Conservation (phyloP, 495 filamentous ascomycete genomes). For the Neurospora sp. region DNA sequence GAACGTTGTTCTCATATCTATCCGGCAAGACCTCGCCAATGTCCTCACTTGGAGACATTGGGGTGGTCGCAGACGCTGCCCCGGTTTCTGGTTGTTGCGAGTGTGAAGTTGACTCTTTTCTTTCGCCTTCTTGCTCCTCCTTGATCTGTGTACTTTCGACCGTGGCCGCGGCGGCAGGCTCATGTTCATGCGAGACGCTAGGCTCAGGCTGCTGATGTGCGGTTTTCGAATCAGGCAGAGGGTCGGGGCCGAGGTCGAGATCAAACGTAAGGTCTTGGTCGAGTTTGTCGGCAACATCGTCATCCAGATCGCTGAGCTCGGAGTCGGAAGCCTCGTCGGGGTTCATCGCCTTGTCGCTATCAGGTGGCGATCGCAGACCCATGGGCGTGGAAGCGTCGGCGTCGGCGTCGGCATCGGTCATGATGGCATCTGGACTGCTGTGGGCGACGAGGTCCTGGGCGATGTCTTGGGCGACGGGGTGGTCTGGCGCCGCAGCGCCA, state of each 20-base stretch:
- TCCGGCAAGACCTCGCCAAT: constrained; percentile 69
- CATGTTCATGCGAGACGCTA: not conserved
- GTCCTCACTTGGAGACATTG: constrained; percentile 33
- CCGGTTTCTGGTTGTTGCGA: not conserved
- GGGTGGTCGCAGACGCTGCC: not conserved
- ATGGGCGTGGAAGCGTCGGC: constrained; percentile 21
- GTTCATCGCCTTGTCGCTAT: constrained; percentile 41
- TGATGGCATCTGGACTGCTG: constrained; percentile 2
- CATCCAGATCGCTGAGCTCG: constrained; percentile 48
- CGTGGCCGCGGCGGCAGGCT: constrained; percentile 18
- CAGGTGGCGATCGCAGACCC: constrained; percentile 41
- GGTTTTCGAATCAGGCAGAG: constrained; percentile 1
- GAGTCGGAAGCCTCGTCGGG: constrained; percentile 40
- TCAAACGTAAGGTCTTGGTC: constrained; percentile 9
- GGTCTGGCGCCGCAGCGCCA: constrained; percentile 26
- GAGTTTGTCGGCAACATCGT: constrained; percentile 27
- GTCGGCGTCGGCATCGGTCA: constrained; percentile 7
- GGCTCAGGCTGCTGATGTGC: not conserved
- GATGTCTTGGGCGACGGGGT: constrained; percentile 6
- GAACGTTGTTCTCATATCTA: constrained; percentile 83
- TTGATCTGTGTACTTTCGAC: constrained; percentile 20
- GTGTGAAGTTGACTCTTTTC: not conserved
- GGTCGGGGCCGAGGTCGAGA: constrained; percentile 5
- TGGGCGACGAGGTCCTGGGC: constrained; percentile 1
- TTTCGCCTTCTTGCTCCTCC: constrained; percentile 18